A percentile compares a stretch with the other conserved stretches of the same genome.
These are phyloP conservation scores for Dioszegia aurantiaca DNA, from an alignment of 768 basidiomycete species.

Conservation along the genomic window DNA sequence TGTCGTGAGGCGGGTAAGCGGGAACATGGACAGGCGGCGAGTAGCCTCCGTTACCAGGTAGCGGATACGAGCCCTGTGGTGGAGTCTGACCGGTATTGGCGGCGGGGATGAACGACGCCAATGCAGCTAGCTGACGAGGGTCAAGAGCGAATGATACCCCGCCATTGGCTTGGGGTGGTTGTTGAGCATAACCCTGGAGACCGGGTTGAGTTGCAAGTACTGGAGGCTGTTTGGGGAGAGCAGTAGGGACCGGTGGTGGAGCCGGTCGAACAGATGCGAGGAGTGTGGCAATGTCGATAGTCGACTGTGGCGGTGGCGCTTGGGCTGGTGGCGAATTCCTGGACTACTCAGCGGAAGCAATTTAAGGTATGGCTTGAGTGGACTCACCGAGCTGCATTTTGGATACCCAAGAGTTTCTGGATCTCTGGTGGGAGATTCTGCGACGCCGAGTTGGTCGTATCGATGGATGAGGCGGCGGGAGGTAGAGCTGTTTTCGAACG, in stretches of 20 bases:
- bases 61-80: neutral
- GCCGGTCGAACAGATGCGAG: slow-evolving; percentile 26
- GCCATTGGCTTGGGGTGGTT: neutral
- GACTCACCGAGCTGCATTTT: neutral
- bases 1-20: neutral
- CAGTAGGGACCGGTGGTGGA: neutral
- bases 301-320: slow-evolving; percentile 4
- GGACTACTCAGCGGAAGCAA: slow-evolving; percentile 9
- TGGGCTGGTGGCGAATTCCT: slow-evolving; percentile 1
- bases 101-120: slow-evolving; percentile 20
- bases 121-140: slow-evolving; percentile 23
- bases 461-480: neutral
- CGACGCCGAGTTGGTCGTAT: slow-evolving; percentile 24
- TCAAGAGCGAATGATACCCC: slow-evolving; percentile 18
- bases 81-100: slow-evolving; percentile 2
- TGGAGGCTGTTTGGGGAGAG: neutral
- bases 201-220: neutral
- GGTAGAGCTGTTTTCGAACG: slow-evolving; percentile 11
- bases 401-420: slow-evolving; percentile 35
- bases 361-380: neutral
- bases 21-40: neutral
- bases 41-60: neutral
- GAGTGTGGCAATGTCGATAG: slow-evolving; percentile 35
- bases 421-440: slow-evolving; percentile 36
- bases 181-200: neutral